phyloP scores from a whole-genome alignment of 1,139 yeast species.

The Geotrichum candidum region DNA sequence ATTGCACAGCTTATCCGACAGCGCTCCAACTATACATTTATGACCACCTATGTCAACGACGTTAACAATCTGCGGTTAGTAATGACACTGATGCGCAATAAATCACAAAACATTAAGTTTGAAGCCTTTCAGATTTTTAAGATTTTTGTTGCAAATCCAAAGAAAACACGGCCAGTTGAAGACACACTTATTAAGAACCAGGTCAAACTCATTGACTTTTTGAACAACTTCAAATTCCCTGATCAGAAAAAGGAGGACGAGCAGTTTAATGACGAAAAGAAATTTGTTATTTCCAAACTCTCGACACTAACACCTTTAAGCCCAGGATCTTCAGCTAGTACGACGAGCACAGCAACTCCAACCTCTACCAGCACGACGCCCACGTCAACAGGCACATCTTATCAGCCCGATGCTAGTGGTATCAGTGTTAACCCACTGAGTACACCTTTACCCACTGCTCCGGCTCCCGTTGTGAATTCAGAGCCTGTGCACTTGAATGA shows the following conservation, averaged over 20 bases:
- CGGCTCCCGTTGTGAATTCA: conserved; percentile 25
- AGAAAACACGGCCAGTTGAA: conserved; percentile 68
- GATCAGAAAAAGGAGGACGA: conserved; percentile 55
- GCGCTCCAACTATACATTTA: conserved; percentile 63
- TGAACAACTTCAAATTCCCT: conserved; percentile 55
- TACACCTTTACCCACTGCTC: conserved; percentile 19
- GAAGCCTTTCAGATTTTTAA: conserved; percentile 94
- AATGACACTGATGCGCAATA: conserved; percentile 82
- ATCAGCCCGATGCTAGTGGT: not conserved
- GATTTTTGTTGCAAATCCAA: conserved; percentile 89
- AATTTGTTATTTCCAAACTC: conserved; percentile 70
- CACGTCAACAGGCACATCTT: not conserved
- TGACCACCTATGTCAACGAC: conserved; percentile 72
- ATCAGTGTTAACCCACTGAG: conserved; percentile 6
- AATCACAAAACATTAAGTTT: conserved; percentile 77
- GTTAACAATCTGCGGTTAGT: conserved; percentile 76
- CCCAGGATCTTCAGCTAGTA: not conserved
- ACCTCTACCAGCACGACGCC: conserved; percentile 17
- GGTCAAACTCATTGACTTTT: conserved; percentile 63
- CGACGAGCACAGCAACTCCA: not conserved
- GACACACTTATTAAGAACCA: conserved; percentile 82
- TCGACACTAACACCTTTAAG: conserved; percentile 41
- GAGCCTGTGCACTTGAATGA: conserved; percentile 16
- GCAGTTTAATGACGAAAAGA: conserved; percentile 70
- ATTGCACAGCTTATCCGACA: conserved; percentile 70